These are phyloP conservation scores for Trypanosoma melophagium DNA, from an alignment of 208 protist species.

Conservation along the genomic window DNA sequence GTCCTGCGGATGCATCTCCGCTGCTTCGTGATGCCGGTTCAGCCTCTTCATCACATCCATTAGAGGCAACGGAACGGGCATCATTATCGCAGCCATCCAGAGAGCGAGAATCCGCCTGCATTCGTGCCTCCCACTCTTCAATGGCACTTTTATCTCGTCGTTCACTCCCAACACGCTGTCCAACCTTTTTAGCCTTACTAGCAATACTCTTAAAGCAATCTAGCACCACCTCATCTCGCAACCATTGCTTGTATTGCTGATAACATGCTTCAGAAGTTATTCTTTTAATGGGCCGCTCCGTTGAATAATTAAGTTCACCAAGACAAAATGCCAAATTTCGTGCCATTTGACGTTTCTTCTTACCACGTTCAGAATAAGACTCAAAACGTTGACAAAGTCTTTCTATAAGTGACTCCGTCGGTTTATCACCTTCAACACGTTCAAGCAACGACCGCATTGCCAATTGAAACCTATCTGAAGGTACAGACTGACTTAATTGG, in stretches of 20 bases:
- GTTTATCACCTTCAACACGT: conserved; percentile 87
- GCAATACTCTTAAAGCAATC: conserved; percentile 83
- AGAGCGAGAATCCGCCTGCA: conserved; percentile 35
- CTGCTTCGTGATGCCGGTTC: conserved; percentile 9
- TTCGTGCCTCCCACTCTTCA: conserved; percentile 86
- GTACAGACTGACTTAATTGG: conserved; percentile 77
- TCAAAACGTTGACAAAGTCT: conserved; percentile 85
- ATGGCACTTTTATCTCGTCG: conserved; percentile 69
- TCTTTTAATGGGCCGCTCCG: conserved; percentile 71
- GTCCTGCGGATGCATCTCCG: conserved; percentile 7
- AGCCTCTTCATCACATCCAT: conserved; percentile 22
- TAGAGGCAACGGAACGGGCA: conserved; percentile 26
- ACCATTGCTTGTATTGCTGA: conserved; percentile 87
- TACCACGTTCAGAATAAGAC: conserved; percentile 72
- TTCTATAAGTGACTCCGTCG: conserved; percentile 87
- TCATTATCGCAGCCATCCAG: conserved; percentile 25
- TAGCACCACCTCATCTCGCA: conserved; percentile 70
- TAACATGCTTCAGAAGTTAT: conserved; percentile 86
- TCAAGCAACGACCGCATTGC: conserved; percentile 83
- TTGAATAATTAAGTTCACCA: conserved; percentile 78
- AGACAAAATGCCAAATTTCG: conserved; percentile 87
- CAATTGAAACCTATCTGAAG: conserved; percentile 80
- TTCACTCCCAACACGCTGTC: conserved; percentile 45
- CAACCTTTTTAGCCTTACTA: conserved; percentile 66
- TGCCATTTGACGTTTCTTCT: conserved; percentile 64